These are phyloP conservation scores for Lablab purpureus DNA, from an alignment of 306 rosid species.

Conservation along the genomic window DNA sequence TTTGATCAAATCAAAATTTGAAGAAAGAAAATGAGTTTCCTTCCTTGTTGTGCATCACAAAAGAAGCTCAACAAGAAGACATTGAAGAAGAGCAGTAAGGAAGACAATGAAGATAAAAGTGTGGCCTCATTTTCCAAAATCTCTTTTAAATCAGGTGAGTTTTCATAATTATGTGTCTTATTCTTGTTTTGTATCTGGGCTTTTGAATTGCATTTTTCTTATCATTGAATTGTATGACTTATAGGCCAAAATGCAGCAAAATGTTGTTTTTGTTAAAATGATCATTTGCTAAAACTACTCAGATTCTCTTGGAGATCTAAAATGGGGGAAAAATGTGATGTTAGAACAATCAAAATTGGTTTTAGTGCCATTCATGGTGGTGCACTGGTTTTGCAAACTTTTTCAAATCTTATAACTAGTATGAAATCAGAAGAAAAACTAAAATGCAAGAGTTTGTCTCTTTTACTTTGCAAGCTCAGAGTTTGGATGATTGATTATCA, in stretches of 20 bases:
- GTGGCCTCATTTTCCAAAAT: constrained; percentile 40
- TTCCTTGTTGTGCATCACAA: constrained; percentile 45
- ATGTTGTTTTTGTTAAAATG: neutral
- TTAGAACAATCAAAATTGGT: neutral
- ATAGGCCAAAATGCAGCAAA: neutral
- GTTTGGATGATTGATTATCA: neutral
- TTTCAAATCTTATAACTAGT: neutral
- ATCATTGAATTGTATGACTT: constrained; percentile 1
- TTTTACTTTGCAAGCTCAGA: neutral
- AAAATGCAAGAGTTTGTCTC: neutral
- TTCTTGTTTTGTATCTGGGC: neutral
- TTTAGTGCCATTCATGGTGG: neutral
- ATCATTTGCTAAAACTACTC: neutral
- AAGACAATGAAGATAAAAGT: constrained; percentile 31
- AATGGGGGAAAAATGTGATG: neutral
- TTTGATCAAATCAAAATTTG: constrained; percentile 16
- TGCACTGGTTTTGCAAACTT: constrained; percentile 11
- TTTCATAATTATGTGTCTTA: neutral
- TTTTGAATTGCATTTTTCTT: constrained; percentile 9
- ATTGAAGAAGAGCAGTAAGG: constrained; percentile 39
- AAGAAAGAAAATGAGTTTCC: constrained; percentile 48
- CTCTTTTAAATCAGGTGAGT: constrained; percentile 73
- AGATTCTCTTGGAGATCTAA: constrained; percentile 4
- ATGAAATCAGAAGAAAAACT: neutral
- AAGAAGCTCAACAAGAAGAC: constrained; percentile 25